Conservation (phyloP, 495 filamentous ascomycete species). For the Talaromyces thailandensis region DNA sequence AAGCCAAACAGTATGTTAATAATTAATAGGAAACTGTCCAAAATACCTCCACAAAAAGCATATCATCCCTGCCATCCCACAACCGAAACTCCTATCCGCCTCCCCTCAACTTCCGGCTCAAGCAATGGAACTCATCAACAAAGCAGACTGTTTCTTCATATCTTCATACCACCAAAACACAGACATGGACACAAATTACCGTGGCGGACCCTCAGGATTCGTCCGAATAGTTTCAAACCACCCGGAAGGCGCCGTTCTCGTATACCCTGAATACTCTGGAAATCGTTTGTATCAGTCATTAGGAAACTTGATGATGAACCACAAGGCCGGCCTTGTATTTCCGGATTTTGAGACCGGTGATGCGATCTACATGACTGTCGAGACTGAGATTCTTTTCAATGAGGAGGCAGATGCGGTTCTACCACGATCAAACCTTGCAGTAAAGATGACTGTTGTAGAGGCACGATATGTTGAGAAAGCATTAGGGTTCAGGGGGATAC, state of each 20-base stretch:
- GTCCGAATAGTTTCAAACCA: constrained; percentile 50
- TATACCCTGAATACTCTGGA: constrained; percentile 74
- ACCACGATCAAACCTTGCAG: constrained; percentile 60
- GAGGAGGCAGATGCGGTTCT: constrained; percentile 49
- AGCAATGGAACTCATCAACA: constrained; percentile 49
- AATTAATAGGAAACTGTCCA: constrained; percentile 58
- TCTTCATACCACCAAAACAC: constrained; percentile 48
- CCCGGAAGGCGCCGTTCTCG: constrained; percentile 37
- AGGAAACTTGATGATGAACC: constrained; percentile 61
- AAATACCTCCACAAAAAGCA: constrained; percentile 74
- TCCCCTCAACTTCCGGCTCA: constrained; percentile 27
- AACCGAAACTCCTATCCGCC: constrained; percentile 42
- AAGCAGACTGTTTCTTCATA: constrained; percentile 71
- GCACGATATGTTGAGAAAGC: constrained; percentile 53
- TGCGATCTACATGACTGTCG: constrained; percentile 62
- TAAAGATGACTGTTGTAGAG: constrained; percentile 52
- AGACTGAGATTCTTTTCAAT: constrained; percentile 53
- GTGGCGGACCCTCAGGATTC: constrained; percentile 69
- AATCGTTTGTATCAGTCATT: constrained; percentile 77
- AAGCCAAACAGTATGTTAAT: constrained; percentile 1
- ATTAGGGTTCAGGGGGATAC: constrained; percentile 55
- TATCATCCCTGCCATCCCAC: constrained; percentile 43
- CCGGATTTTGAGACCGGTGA: constrained; percentile 64
- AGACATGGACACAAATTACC: constrained; percentile 80
- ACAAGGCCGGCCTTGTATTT: constrained; percentile 54